Base-by-base conservation (phyloP, 2,329 filamentous ascomycete species). In the Pseudocercospora pini-densiflorae region DNA sequence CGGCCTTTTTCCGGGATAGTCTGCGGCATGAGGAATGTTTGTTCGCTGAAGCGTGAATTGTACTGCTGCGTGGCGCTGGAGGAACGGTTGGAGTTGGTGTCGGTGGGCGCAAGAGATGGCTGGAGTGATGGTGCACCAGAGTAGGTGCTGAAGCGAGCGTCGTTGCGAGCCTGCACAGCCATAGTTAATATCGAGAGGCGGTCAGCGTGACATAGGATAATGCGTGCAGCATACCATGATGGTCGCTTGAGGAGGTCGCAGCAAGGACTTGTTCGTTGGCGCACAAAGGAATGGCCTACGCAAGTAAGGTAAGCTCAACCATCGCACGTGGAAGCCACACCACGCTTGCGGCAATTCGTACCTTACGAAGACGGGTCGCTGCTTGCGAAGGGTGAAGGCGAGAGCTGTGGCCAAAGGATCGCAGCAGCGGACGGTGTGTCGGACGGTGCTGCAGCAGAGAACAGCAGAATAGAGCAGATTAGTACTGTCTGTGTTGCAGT, bases 91-190 rank as follows among this genome's bases (percentile, higher is more conserved):
- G 74, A 71, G 61, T 71, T 73, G 63, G 74, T 75, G 60, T 76
- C 74, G 55, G 76, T 78, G 62, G 81, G 80, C 7, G 82, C 82
- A 66, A 85, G 79, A n/a, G 83, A 84, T 54, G 83, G 82, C 59
- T 83, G 80, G 67, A 85, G 79, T 27, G 83, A 84, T 55, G 83
- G 83, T 29, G 83, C 78, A 72, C 80, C 79, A 75, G 81, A 83
- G 80, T 83, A 84, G 72, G 82, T 84, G 67, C 81, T 83, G 76
- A 84, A 78, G 76, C 83, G 82, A 70, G 80, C 79, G 31, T 75
- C 72, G 69, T 66, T 69, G 66, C 65, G 67, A 55, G 67, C 51
- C 69, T 70, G 69, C 49, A 62, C 36, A 31, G 31, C 29, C 59
- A 59, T 62, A 55, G 61, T 60, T 53, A 65, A 58, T 43, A 57